Conservation (phyloP, 371 early-diverging fungal species). For the Rhizopus arrhizus region DNA sequence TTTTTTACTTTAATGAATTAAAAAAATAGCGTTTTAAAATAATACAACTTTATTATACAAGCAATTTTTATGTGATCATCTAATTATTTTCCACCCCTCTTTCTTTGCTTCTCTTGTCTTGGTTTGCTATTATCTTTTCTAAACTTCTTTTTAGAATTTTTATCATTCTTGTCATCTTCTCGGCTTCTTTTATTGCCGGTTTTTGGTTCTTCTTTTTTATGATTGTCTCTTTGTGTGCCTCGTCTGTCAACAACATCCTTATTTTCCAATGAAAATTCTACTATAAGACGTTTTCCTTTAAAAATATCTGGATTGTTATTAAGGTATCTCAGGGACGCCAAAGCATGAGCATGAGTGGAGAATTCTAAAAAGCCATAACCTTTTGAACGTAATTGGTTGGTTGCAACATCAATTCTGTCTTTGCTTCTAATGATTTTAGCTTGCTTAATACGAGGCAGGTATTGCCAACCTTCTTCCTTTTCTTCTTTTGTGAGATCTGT, state of each 20-base stretch:
- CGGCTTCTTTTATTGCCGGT: conserved; percentile 9
- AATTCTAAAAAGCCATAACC: conserved; percentile 96
- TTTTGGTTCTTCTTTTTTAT: conserved; percentile 14
- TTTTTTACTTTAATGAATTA: too few species aligned
- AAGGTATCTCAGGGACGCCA: conserved; percentile 88
- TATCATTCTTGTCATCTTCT: conserved; percentile 4
- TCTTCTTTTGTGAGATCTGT: conserved; percentile 73
- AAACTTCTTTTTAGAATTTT: not conserved
- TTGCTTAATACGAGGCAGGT: conserved; percentile 68
- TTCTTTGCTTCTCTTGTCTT: too few species aligned
- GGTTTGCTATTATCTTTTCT: not conserved
- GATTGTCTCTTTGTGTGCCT: conserved; percentile 27
- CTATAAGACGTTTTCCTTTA: conserved; percentile 66
- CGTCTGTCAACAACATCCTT: conserved; percentile 68
- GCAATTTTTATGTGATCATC: too few species aligned
- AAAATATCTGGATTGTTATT: conserved; percentile 83
- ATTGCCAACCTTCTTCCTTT: conserved; percentile 74
- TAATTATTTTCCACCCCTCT: too few species aligned
- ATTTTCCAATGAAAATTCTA: conserved; percentile 95
- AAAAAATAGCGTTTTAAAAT: too few species aligned
- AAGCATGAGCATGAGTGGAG: conserved; percentile 82
- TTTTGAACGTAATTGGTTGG: conserved; percentile 71
- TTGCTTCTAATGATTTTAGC: conserved; percentile 84
- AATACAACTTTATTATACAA: too few species aligned
- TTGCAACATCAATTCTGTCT: conserved; percentile 74